Base-by-base conservation (phyloP, 2,329 filamentous ascomycete genomes). In the Microdochium bolleyi region DNA sequence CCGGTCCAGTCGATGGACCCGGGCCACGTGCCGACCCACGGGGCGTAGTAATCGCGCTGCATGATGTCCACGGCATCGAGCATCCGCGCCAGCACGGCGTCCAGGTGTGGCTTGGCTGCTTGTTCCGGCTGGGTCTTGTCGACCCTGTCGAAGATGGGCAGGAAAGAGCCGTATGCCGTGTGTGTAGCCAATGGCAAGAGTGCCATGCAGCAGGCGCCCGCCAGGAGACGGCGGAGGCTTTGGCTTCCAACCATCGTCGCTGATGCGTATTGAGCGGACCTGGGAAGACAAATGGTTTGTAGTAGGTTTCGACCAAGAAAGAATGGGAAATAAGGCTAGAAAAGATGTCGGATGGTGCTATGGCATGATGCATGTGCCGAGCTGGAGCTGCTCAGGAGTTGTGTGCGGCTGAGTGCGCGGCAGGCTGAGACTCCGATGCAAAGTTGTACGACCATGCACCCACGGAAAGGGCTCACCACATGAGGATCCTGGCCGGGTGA, bases 1-100 rank as follows among this genome's bases (percentile, higher is more conserved):
- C 85, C 86, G 0, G 92, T 97, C 92, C 92, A 97, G 72, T 96
- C 92, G 62, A 95, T 96, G 30, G 88, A 81, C 1, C 78, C 77
- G 0, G 91, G 89, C 89, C 92, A 97, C 24, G 83, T 90, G 11
- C 88, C 91, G 34, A 87, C 73, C 77, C 88, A 88, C 3, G 86
- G 71, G 49, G 84, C 78, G 65, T 94, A 96, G 70, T 90, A 96
- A 24, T 78, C 73, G 51, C 81, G 75, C 66, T 96, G 91, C 77
- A 96, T 83, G 5, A 86, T 82, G 49, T 83, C 76, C 56, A 96
- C 75, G 5, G 89, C 87, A 49, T 78, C 68, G 49, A 88, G 71
- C 21, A 85, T 73, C 55, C 80, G 68, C 30, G 74, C 69, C 1
- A 82, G 70, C 14, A 71, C 50, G 13, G n/a, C 59, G 37, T 55